Evolutionary conservation across 2,329 filamentous ascomycete species (phyloP).

Genomic region (Byssothecium circinans): DNA sequence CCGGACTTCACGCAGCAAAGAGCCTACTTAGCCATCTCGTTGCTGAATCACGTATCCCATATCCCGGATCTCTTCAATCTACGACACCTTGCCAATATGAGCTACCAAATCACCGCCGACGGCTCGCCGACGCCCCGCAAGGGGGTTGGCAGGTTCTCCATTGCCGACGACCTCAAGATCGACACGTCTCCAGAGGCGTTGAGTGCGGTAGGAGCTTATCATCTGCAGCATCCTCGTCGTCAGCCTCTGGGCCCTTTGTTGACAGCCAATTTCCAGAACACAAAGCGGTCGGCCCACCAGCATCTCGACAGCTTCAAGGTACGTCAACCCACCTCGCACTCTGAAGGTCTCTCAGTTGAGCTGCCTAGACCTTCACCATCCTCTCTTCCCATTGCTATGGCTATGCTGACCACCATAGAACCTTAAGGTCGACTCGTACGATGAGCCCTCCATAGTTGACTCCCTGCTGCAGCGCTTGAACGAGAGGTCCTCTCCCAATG

Average conservation of each 20-base stretch:
- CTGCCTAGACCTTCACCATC: not conserved
- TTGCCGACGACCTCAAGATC: slow-evolving; percentile 34
- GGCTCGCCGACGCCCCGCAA: slow-evolving; percentile 48
- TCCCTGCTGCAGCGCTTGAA: slow-evolving; percentile 72
- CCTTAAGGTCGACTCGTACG: slow-evolving; percentile 49
- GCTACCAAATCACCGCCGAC: slow-evolving; percentile 45
- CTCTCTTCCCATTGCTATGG: not conserved
- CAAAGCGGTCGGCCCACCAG: slow-evolving; percentile 27
- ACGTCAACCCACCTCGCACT: slow-evolving; percentile 8
- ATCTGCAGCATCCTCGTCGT: slow-evolving; percentile 21
- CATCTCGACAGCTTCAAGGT: slow-evolving; percentile 37
- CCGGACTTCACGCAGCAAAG: slow-evolving; percentile 24
- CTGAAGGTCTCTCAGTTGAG: not conserved
- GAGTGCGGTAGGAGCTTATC: slow-evolving; percentile 37
- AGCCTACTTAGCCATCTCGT: slow-evolving; percentile 38
- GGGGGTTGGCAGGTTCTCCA: slow-evolving; percentile 28
- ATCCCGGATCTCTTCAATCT: slow-evolving; percentile 39
- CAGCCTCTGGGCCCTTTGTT: slow-evolving; percentile 28
- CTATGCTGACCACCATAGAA: slow-evolving; percentile 47
- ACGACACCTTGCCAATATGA: slow-evolving; percentile 34
- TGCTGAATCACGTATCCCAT: slow-evolving; percentile 35
- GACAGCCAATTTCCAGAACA: slow-evolving; percentile 43
- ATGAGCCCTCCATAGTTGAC: slow-evolving; percentile 51
- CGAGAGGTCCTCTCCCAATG: slow-evolving; percentile 50
- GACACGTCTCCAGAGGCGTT: slow-evolving; percentile 41